phyloP scores from a whole-genome alignment of 306 rosid species.

The Herpetospermum pedunculosum region DNA sequence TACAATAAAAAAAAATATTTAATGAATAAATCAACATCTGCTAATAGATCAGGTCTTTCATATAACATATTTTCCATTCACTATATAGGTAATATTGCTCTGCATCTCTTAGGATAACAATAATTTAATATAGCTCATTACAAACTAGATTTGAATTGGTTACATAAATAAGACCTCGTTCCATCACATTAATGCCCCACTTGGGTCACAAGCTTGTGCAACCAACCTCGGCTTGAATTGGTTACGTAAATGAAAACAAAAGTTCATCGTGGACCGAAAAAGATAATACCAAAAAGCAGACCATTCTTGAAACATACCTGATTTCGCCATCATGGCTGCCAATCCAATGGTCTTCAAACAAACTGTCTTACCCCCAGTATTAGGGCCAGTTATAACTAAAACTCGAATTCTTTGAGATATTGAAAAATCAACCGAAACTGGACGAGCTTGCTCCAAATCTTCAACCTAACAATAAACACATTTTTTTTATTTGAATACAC shows the following conservation, averaged over 20 bases:
- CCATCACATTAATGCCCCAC: not conserved
- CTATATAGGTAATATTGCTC: not conserved
- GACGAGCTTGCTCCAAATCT: conserved; percentile 33
- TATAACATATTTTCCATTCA: not conserved
- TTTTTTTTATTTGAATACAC: not conserved
- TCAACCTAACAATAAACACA: conserved; percentile 43
- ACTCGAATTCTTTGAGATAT: conserved; percentile 53
- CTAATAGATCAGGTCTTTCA: not conserved
- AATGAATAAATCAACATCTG: no score
- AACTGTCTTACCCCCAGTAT: conserved; percentile 93
- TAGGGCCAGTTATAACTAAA: conserved; percentile 88
- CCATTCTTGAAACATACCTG: conserved; percentile 42
- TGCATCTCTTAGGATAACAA: not conserved
- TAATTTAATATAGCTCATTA: not conserved
- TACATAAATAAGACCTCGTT: not conserved
- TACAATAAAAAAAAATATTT: no score
- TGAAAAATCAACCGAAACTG: conserved; percentile 79
- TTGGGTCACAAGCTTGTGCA: not conserved
- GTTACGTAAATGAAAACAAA: not conserved
- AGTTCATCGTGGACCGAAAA: not conserved
- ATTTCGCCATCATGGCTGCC: conserved; percentile 97
- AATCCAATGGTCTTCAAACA: conserved; percentile 83
- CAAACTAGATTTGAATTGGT: not conserved
- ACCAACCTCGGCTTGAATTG: not conserved
- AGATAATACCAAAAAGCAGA: not conserved